Percentiles rank a stretch among this genome's conserved stretches.
Conservation (phyloP, 257 asterid species). For the Nemophila menziesii region DNA sequence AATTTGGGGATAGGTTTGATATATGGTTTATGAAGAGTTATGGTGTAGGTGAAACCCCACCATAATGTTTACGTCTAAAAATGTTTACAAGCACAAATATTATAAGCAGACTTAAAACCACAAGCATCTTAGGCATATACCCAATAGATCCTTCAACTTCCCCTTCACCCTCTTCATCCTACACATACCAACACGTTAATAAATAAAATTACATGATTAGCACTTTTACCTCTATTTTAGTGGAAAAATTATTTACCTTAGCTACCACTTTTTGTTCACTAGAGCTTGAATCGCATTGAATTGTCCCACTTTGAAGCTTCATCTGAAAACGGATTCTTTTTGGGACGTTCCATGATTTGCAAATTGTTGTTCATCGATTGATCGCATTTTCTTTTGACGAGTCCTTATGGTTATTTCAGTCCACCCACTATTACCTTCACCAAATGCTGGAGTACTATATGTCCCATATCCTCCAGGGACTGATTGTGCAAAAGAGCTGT, state of each 20-base stretch:
- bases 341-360: constrained; percentile 50
- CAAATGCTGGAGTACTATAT: constrained; percentile 14
- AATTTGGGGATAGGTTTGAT: no score
- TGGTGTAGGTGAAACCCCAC: no score
- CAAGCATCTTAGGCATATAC: no score
- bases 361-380: constrained; percentile 7
- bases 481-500: no score
- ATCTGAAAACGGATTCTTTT: constrained; percentile 53
- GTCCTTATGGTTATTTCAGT: constrained; percentile 47
- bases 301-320: constrained; percentile 46
- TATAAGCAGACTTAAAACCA: no score
- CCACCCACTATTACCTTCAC: constrained; percentile 23
- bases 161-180: constrained; percentile 45
- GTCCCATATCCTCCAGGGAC: constrained; percentile 7
- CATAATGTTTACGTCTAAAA: no score
- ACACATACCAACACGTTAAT: constrained; percentile 23
- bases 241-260: constrained; percentile 33
- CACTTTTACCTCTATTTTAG: neutral
- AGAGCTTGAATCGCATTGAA: no score
- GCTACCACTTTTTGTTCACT: constrained; percentile 12
- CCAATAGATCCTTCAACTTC: no score
- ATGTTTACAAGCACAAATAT: no score
- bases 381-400: constrained; percentile 22
- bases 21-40: no score
- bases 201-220: neutral